Evolutionary conservation across 2,329 filamentous ascomycete genomes (phyloP), one percentile per base, ranked within the genome.

Genomic region (Aquanectria penicillioides): DNA sequence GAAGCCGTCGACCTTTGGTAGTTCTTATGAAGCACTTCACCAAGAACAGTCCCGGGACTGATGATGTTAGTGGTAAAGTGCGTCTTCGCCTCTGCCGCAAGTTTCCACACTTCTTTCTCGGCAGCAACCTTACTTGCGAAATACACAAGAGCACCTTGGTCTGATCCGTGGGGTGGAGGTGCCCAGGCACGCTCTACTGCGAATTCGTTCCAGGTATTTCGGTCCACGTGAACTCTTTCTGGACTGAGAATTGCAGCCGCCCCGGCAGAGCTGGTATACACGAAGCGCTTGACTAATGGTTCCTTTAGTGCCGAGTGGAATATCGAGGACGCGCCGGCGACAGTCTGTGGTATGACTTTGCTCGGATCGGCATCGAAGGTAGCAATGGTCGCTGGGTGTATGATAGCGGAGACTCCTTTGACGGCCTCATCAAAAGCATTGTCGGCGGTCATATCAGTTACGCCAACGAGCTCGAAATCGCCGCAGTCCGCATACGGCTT

Each of bases 381-480:
- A 2, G 80, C 58, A 15, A 78, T 73, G 13, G 77, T 75, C 0
- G 82, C 82, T 9, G 80, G 72, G 58, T 84, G 81, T 13, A 78
- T 71, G 44, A 84, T 73, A 4, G 77, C 79, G 2, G 74, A 69
- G 17, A 74, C 73, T n/a, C 76, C 80, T 9, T 59, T 62, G 1
- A 58, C 37, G 6, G 48, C 58, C 3, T 63, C 56, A 29, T 80
- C 73, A 38, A 81, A 78, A 2, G 74, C 74, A n/a, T 73, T 71
- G 1, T 71, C 47, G 3, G 69, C 66, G 3, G 69, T 67, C 25
- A 83, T 69, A 13, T 81, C 72, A 1, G 74, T 66, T 2, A 84
- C 72, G 5, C 72, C 57, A 5, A 76, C 69, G 4, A 78, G 66
- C 26, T 80, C 75, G 38, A n/a, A 82, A 3, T 63, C 55, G 6